Base-by-base conservation (phyloP, 257 asterid genomes). In the Primulina tabacum region DNA sequence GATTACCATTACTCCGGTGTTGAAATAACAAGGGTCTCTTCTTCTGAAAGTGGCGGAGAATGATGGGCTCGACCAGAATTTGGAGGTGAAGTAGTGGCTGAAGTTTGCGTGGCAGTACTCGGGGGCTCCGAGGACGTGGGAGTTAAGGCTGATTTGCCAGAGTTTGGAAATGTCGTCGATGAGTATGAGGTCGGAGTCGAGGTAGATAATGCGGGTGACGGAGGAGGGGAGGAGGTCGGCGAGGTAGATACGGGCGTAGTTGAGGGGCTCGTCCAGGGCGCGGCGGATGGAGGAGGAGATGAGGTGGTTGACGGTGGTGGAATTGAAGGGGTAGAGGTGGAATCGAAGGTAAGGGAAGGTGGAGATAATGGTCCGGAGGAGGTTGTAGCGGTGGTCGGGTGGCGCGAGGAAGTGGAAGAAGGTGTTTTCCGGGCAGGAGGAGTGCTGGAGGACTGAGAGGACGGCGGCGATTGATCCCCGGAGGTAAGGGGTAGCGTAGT, bases 1-100 rank as follows among this genome's bases (percentile, higher is more conserved):
- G 64, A 92, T 76, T 5, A 92, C 96, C 96, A 92, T 92, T 14
- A 92, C 98, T 2, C 98, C 98, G 2, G 98, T 92, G 84, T 92
- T 92, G 84, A 92, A 92, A 18, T 92, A 92, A 28, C 96, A 89
- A 0, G 96, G 87, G 0, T 6, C 71, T 0, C 90, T 83, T 60
- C 65, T 72, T 30, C 73, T 62, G 63, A 92, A 88, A 0, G 81
- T 60, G 63, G 62, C 60, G 70, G 86, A 70, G 64, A 85, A 77
- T 4, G 60, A 32, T 0, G 87, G 89, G 61, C 73, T 83, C 0
- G 87, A 72, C 98, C 97, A 92, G 83, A 92, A 92, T 10, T 71
- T 72, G 8, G 85, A 5, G 5, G 97, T 90, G 80, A 92, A 92
- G 76, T 92, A 92, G 35, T 81, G 85, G 64, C 77, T 86, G 82